A percentile compares a stretch with the other conserved stretches of the same genome.
phyloP scores from a whole-genome alignment of 108 stramenopile species.

The Nitzschia palea region DNA sequence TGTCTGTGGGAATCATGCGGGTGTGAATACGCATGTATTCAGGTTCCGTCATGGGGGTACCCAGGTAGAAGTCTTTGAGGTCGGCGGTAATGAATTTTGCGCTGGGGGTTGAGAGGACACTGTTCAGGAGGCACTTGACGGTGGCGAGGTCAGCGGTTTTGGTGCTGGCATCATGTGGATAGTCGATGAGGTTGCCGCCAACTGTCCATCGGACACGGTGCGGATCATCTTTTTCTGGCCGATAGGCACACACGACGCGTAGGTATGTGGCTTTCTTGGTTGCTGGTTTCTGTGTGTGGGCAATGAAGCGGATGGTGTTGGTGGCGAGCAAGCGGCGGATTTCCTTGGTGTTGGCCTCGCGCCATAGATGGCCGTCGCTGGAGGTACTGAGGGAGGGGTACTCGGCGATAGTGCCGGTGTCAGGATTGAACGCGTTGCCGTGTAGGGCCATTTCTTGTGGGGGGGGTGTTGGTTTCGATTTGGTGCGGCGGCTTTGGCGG shows the following conservation, averaged over 20 bases:
- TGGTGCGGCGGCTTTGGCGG: background rate
- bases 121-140: background rate
- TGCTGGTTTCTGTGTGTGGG: conserved; percentile 19
- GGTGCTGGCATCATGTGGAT: conserved; percentile 31
- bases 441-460: background rate
- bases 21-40: conserved; percentile 49
- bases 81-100: no score
- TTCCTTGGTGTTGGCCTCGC: conserved; percentile 16
- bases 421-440: conserved; percentile 22
- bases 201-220: conserved; percentile 31
- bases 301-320: background rate
- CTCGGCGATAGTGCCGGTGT: conserved; percentile 18
- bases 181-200: conserved; percentile 33
- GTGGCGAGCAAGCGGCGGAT: conserved; percentile 21
- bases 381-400: conserved; percentile 13
- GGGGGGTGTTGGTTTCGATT: background rate
- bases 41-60: conserved; percentile 23
- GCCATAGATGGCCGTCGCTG: conserved; percentile 22
- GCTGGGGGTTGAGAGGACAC: conserved; percentile 15
- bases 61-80: conserved; percentile 42
- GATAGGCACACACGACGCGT: background rate
- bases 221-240: conserved; percentile 7
- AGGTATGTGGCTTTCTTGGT: conserved; percentile 8
- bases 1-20: conserved; percentile 4
- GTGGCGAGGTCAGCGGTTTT: conserved; percentile 22